Conservation (phyloP, 345 rosid genomes). For the Firmiana major region DNA sequence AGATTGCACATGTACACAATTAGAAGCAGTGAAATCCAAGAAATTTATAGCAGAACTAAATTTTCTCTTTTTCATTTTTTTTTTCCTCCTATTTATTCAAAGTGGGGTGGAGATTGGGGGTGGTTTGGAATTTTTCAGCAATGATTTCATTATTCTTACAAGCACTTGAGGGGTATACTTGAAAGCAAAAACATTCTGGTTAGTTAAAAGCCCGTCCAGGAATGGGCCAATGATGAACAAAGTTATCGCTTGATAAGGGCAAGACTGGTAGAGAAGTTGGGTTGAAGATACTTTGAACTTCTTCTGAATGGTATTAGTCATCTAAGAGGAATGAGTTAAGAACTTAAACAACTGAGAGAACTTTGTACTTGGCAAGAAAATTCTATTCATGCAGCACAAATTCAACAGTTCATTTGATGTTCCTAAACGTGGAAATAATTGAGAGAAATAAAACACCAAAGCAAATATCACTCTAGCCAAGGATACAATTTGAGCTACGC, state of each 20-base stretch:
- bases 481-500: constrained; percentile 99
- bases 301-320: constrained; percentile 99
- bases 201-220: constrained; percentile 92
- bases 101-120: background rate
- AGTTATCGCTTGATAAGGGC: constrained; percentile 96
- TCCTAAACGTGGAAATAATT: background rate
- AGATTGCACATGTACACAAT: constrained; percentile 15
- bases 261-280: constrained; percentile 96
- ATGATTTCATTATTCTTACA: constrained; percentile 46
- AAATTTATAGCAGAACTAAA: background rate
- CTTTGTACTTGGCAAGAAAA: background rate
- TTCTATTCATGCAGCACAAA: background rate
- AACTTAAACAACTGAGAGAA: constrained; percentile 14
- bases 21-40: constrained; percentile 9
- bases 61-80: no score
- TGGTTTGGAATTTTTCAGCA: background rate
- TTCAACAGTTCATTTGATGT: constrained; percentile 14
- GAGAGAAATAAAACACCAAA: background rate
- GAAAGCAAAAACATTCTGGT: constrained; percentile 91
- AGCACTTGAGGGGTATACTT: constrained; percentile 93
- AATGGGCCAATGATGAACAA: constrained; percentile 89
- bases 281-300: constrained; percentile 99
- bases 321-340: constrained; percentile 68
- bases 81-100: background rate
- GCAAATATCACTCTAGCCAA: constrained; percentile 25